Conservation (phyloP, 805 yeast species). For the Yarrowia sp. region DNA sequence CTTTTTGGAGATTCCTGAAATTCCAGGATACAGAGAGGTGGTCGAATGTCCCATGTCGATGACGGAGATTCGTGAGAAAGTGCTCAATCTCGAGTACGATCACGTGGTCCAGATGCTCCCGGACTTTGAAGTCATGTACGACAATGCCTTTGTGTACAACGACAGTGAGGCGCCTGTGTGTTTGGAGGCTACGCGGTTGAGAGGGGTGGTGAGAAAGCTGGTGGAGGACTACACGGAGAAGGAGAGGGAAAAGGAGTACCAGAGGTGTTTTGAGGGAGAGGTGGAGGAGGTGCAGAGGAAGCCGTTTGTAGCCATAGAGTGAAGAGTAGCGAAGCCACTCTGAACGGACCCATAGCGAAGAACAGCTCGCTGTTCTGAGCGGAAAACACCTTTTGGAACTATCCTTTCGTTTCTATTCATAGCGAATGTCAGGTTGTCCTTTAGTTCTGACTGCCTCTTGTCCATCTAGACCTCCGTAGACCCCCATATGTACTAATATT, state of each 20-base stretch:
- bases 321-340: not conserved
- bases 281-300: not conserved
- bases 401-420: no score
- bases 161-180: conserved; percentile 35
- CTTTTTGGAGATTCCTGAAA: conserved; percentile 27
- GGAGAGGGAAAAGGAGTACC: conserved; percentile 20
- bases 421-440: no score
- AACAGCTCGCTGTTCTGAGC: no score
- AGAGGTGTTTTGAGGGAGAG: conserved; percentile 12
- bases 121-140: conserved; percentile 27
- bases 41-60: conserved; percentile 29
- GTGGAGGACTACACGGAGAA: conserved; percentile 9
- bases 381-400: no score
- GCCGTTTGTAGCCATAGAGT: conserved; percentile 5
- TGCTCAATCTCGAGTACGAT: conserved; percentile 10
- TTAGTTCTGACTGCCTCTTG: no score
- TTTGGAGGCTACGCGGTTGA: conserved; percentile 6
- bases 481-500: not conserved
- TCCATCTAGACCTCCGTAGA: no score
- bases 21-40: conserved; percentile 22
- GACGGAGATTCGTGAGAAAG: conserved; percentile 17
- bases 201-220: not conserved
- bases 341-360: no score
- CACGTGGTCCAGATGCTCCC: conserved; percentile 17
- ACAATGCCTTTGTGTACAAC: conserved; percentile 28